A percentile compares a stretch with the other conserved stretches of the same genome.
Conservation (phyloP, 2,329 filamentous ascomycete genomes). For the Phyllosticta capitalensis region DNA sequence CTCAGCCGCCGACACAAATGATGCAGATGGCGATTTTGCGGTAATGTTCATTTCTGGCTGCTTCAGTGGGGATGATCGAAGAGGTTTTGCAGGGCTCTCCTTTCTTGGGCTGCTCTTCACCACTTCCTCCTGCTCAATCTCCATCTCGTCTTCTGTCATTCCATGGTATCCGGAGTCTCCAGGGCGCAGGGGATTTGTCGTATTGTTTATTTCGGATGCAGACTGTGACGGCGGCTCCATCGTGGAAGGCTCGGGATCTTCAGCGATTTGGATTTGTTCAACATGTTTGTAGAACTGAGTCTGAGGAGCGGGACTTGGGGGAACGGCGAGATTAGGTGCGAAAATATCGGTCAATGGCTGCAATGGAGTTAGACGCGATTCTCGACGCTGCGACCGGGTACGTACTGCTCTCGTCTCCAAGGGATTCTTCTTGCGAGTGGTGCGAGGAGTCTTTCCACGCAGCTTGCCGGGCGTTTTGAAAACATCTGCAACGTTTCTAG, state of each 20-base stretch:
- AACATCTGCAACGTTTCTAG: slow-evolving; percentile 82
- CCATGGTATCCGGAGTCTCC: slow-evolving; percentile 64
- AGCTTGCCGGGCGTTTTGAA: slow-evolving; percentile 89
- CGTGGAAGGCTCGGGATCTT: slow-evolving; percentile 37
- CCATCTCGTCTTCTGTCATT: slow-evolving; percentile 48
- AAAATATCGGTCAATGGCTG: slow-evolving; percentile 42
- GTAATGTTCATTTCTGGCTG: not conserved
- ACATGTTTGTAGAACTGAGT: slow-evolving; percentile 43
- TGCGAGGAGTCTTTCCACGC: slow-evolving; percentile 71
- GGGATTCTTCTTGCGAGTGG: slow-evolving; percentile 51
- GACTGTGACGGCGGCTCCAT: slow-evolving; percentile 11
- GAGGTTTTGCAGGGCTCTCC: slow-evolving; percentile 18
- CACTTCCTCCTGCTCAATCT: slow-evolving; percentile 20
- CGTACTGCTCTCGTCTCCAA: slow-evolving; percentile 56
- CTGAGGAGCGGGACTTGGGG: slow-evolving; percentile 46
- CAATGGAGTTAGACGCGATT: slow-evolving; percentile 31
- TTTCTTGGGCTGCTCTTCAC: slow-evolving; percentile 12
- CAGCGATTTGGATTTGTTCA: slow-evolving; percentile 50
- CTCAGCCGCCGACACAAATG: slow-evolving; percentile 36
- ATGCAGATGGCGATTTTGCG: slow-evolving; percentile 23
- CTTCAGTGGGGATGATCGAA: slow-evolving; percentile 10
- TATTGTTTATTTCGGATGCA: slow-evolving; percentile 8
- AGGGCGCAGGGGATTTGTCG: not conserved
- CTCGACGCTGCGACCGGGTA: slow-evolving; percentile 40
- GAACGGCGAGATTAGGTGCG: slow-evolving; percentile 32